Base-by-base conservation (phyloP, 2,329 filamentous ascomycete genomes). In the Clonostachys sp. region DNA sequence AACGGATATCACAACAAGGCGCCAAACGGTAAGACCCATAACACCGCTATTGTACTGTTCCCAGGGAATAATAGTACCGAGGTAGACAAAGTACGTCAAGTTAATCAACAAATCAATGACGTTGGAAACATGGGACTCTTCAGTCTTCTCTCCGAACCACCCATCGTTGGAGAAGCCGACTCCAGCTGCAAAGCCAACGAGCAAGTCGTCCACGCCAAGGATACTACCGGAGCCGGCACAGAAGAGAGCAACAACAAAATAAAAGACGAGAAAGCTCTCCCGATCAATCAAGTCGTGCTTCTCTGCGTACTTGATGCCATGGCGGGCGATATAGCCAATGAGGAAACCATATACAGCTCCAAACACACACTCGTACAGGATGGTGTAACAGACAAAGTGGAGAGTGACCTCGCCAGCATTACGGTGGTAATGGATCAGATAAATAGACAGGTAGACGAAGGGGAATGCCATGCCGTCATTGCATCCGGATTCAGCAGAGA, bases 391-490 rank as follows among this genome's bases (percentile, higher is more conserved):
- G 58, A 97, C 81, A 86, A 91, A 99, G 68, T 97, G 83, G 52
- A 86, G 86, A 14, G 85, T 80, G 40, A 95, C 88, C 46, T 87
- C 67, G 42, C 71, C 68, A 6, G 87, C 82, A 55, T 87, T 66
- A 30, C 82, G 83, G 52, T 86, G 75, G 64, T 92, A 96, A 55
- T 87, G 83, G 55, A 97, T 89, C 42, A 97, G 80, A 66, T 96
- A 97, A 33, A 96, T 74, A 1, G 89, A 86, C 33, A 99, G 77
- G 64, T 99, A 99, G 59, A 99, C 82, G 66, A 99, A 99, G 1
- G 94, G 94, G 62, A 99, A 99, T 2, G 94, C 94, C 94, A 99
- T 99, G 69, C 94, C 94, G 65, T 99, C 94, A 77, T 99, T 99
- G 72, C 94, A 99, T 33, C 94, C 94, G 8, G 94, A 99, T 70